These are phyloP conservation scores for Lichtheimia corymbifera DNA, from an alignment of 371 early-diverging fungal genomes.

Conservation along the genomic window DNA sequence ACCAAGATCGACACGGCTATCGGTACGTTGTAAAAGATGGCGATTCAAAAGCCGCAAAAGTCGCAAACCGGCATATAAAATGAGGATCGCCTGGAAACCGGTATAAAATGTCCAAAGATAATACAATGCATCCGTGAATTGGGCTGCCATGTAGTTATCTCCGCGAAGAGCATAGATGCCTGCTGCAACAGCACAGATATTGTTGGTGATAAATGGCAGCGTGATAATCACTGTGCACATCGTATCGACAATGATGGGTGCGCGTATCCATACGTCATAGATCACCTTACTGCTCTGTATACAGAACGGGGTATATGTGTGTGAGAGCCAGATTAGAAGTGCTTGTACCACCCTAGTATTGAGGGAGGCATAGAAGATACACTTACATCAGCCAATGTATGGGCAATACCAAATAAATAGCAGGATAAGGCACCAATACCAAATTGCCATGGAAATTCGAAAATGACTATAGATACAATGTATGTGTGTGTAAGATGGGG, in stretches of 20 bases:
- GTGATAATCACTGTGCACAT: slow-evolving; percentile 21
- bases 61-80: slow-evolving; percentile 22
- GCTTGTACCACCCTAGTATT: too few species aligned
- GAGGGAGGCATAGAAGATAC: neutral
- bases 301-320: neutral
- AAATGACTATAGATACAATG: slow-evolving; percentile 21
- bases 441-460: slow-evolving; percentile 45
- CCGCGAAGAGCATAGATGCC: slow-evolving; percentile 29
- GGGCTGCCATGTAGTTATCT: slow-evolving; percentile 18
- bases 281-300: slow-evolving; percentile 34
- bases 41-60: slow-evolving; percentile 15
- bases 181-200: slow-evolving; percentile 24
- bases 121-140: slow-evolving; percentile 28
- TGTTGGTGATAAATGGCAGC: slow-evolving; percentile 35
- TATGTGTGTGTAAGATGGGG: neutral
- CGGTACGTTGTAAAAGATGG: slow-evolving; percentile 15
- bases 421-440: slow-evolving; percentile 36
- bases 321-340: neutral
- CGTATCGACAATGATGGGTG: slow-evolving; percentile 21
- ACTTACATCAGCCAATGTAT: slow-evolving; percentile 38
- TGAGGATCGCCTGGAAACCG: slow-evolving; percentile 8
- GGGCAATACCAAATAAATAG: slow-evolving; percentile 45
- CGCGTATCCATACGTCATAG: slow-evolving; percentile 24
- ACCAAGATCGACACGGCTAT: slow-evolving; percentile 14
- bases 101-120: slow-evolving; percentile 22